Evolutionary conservation across 2,329 filamentous ascomycete species (phyloP).

Genomic region (Talaromyces pinophilus): DNA sequence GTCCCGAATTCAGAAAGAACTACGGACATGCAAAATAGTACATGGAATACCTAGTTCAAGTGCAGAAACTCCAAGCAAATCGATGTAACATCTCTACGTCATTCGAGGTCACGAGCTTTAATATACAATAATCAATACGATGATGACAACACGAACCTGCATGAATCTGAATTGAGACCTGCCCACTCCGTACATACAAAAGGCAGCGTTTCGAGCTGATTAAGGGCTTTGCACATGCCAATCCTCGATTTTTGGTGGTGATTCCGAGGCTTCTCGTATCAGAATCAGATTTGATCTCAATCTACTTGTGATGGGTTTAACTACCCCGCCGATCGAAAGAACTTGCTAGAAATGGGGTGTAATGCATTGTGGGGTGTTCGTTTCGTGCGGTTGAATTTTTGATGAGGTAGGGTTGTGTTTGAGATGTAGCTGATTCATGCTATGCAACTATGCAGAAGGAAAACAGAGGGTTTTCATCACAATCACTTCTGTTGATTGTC

Average conservation of each 20-base stretch:
- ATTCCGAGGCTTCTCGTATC: background rate
- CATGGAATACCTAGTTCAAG: background rate
- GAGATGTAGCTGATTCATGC: background rate
- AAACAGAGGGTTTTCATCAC: too few relatives aligned
- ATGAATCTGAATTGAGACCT: background rate
- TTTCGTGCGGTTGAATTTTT: background rate
- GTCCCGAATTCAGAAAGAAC: too few relatives aligned
- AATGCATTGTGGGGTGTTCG: background rate
- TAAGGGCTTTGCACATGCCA: background rate
- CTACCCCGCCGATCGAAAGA: background rate
- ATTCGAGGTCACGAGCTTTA: background rate
- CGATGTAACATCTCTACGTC: conserved; percentile 1
- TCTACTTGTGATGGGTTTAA: background rate
- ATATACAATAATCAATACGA: background rate
- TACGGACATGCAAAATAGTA: too few relatives aligned
- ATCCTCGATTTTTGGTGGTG: background rate
- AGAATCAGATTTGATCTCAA: background rate
- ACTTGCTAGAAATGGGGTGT: background rate
- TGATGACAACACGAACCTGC: background rate
- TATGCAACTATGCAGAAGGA: background rate
- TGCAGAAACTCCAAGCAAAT: background rate
- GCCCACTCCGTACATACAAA: too few relatives aligned
- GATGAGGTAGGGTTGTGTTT: background rate
- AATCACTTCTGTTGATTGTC: too few relatives aligned
- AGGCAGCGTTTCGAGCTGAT: background rate